Base-by-base conservation (phyloP, 331 rosid genomes). In the Malus hybrid region DNA sequence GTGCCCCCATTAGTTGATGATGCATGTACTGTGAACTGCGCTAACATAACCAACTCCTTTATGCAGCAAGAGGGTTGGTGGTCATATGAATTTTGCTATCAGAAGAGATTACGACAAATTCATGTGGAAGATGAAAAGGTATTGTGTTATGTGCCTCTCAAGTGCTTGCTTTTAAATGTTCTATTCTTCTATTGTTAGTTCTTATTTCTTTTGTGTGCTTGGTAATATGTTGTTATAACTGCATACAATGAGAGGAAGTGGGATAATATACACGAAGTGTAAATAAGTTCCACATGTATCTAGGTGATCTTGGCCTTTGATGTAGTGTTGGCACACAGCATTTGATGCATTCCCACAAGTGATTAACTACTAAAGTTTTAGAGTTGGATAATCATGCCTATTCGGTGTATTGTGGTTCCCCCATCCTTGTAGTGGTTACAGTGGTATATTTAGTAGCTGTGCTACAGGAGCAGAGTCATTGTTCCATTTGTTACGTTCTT, bases 61-160 rank as follows among this genome's bases (percentile, higher is more conserved):
- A 42, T 83, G 93, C 97, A 95, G 99, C 93, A 89, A 86, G 99
- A 92, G 83, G 97, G 97, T 74, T 95, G 99, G 99, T 95, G 99
- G 99, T 77, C 93, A 24, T 95, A 95, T 79, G 99, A 95, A 80
- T 95, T 95, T 84, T 95, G 99, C 87, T 90, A 92, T 84, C 93
- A 89, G 73, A 84, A 83, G 84, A 79, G 42, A 69, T 76, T 92
- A 82, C 83, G 90, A 57, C 99, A 95, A 83, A 80, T 95, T 57
- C 99, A 95, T 84, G 7, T 85, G 88, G 99, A 92, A 79, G 91
- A 95, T 57, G 96, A 90, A 0, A 86, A 90, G 97, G 99, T 95
- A 80, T 78, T 32, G 67, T 70, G 32, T 18, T 67, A 27, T 67
- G 77, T 70, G 50, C 39, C 34, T 71, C 69, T 62, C 50, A 31